Conservation (phyloP, 176 grass and related monocot genomes). For the Alloteropsis semialata region DNA sequence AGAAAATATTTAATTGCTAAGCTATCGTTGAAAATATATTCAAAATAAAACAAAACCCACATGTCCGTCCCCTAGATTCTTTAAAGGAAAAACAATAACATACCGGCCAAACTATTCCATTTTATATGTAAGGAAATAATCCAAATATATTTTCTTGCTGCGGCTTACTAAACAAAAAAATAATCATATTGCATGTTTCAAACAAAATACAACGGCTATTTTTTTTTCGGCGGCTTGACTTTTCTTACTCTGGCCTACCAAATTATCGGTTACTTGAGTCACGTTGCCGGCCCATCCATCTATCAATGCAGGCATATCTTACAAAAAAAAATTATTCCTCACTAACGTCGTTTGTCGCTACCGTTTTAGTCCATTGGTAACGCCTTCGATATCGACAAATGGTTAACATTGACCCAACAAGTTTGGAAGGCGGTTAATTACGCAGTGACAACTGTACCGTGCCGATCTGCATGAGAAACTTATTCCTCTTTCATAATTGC, state of each 20-base stretch:
- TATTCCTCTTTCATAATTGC: background rate
- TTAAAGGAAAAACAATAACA: no score
- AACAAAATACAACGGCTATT: no score
- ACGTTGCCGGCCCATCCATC: background rate
- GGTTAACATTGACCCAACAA: background rate
- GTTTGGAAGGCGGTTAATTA: rapidly evolving
- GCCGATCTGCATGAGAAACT: rapidly evolving
- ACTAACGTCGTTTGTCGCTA: background rate
- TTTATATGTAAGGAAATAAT: no score
- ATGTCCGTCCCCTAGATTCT: no score
- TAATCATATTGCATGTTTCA: no score
- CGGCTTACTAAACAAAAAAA: no score
- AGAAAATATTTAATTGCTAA: no score
- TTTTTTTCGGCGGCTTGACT: background rate
- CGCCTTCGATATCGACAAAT: background rate
- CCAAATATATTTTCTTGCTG: no score
- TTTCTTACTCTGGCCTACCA: background rate
- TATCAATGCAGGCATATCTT: background rate
- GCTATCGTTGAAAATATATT: background rate
- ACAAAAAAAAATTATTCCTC: no score
- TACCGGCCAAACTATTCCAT: no score
- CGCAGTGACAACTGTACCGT: rapidly evolving
- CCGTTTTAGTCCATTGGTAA: rapidly evolving
- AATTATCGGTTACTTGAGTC: background rate
- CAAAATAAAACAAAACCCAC: background rate